These are phyloP conservation scores for Salmacisia buchloeana DNA, from an alignment of 1,284 basidiomycete species.

Conservation along the genomic window DNA sequence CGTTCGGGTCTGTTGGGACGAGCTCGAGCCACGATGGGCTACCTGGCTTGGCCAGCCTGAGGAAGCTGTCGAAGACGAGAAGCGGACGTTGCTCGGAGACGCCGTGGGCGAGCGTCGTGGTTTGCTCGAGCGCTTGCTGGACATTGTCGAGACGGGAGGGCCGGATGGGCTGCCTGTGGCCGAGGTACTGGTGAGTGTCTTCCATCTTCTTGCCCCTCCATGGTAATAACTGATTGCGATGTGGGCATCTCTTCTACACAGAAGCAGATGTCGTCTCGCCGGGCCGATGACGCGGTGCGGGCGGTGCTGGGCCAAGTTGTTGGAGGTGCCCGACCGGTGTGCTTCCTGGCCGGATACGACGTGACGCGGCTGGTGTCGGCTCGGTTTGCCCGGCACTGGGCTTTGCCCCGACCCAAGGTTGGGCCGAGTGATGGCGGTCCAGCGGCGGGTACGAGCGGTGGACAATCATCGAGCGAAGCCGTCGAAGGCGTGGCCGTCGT, in stretches of 20 bases:
- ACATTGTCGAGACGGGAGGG: neutral
- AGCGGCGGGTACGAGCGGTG: too few relatives aligned
- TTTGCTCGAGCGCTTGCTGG: neutral
- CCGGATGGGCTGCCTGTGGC: neutral
- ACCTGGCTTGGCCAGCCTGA: neutral
- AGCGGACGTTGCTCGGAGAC: neutral
- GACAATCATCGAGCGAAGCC: too few relatives aligned
- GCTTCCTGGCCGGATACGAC: neutral
- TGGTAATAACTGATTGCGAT: neutral
- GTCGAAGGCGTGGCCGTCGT: too few relatives aligned
- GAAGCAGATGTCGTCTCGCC: too few relatives aligned
- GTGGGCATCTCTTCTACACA: neutral
- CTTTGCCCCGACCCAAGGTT: neutral
- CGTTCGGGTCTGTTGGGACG: neutral
- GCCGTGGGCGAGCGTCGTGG: neutral
- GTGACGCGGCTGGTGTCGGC: neutral
- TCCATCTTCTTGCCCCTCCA: neutral
- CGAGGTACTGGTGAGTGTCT: neutral
- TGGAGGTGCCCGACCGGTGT: neutral
- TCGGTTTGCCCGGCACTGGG: neutral
- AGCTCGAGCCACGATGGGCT: neutral
- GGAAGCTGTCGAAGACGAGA: neutral
- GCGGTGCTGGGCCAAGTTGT: neutral
- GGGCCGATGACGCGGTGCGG: neutral
- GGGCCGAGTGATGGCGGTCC: too few relatives aligned